phyloP scores from a whole-genome alignment of 1,284 basidiomycete species.

The Wallemia ichthyophaga region DNA sequence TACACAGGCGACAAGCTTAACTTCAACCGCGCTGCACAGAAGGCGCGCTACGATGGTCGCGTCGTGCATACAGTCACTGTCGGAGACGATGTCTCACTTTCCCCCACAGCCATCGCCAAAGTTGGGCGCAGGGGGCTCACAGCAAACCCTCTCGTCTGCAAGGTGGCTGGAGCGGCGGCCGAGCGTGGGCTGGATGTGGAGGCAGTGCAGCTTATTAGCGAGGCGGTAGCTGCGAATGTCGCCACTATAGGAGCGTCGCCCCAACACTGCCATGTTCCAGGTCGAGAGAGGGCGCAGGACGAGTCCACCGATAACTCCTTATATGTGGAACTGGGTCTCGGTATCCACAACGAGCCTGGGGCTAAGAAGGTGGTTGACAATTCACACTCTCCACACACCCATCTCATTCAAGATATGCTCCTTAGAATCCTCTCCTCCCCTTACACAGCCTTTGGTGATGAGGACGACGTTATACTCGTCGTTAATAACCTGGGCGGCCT shows the following conservation, averaged over 20 bases:
- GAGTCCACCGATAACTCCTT: conserved; percentile 3
- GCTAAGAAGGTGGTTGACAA: conserved; percentile 15
- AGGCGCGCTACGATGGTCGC: conserved; percentile 9
- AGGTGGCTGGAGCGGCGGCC: conserved; percentile 14
- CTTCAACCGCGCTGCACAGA: conserved; percentile 11
- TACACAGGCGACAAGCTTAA: conserved; percentile 15
- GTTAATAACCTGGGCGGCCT: conserved; percentile 16
- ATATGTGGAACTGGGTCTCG: conserved; percentile 25
- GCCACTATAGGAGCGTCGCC: conserved; percentile 25
- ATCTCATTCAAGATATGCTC: background rate
- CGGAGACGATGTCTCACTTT: conserved; percentile 14
- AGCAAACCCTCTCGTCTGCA: conserved; percentile 13
- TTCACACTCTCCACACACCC: too few relatives aligned
- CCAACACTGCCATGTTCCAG: conserved; percentile 28
- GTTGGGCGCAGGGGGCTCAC: conserved; percentile 14
- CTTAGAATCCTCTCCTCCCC: background rate
- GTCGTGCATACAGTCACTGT: conserved; percentile 14
- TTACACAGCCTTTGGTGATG: background rate
- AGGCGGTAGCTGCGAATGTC: conserved; percentile 25
- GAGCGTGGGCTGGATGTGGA: conserved; percentile 7
- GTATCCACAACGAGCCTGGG: conserved; percentile 30
- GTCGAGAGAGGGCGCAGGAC: conserved; percentile 14
- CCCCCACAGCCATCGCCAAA: conserved; percentile 12
- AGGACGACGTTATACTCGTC: conserved; percentile 4
- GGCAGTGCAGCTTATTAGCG: conserved; percentile 13